phyloP scores from a whole-genome alignment of 176 grass and related monocot species.

The Oryza glumipatula region DNA sequence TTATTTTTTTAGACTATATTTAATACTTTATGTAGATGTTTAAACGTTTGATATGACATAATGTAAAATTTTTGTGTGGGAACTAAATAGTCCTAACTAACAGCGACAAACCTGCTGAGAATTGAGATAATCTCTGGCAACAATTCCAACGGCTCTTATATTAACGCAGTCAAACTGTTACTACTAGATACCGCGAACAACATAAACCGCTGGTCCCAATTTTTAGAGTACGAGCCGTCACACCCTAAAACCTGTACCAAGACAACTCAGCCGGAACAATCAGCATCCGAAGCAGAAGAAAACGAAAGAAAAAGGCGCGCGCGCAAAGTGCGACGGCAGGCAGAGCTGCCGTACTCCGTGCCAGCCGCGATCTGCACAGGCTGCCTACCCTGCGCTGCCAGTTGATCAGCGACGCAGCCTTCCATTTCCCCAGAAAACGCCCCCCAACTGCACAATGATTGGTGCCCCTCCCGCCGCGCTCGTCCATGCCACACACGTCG shows the following conservation, averaged over 20 bases:
- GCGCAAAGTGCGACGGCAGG: conserved; percentile 37
- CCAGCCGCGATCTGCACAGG: conserved; percentile 13
- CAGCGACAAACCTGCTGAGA: too few relatives aligned
- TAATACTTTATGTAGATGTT: too few relatives aligned
- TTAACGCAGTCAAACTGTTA: conserved; percentile 34
- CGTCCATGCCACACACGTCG: conserved; percentile 42
- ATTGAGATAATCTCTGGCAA: too few relatives aligned
- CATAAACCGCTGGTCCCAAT: conserved; percentile 22
- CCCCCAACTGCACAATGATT: conserved; percentile 47
- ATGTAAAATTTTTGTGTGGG: too few relatives aligned
- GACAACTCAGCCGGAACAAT: conserved; percentile 13
- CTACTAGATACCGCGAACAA: background rate
- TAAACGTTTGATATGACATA: too few relatives aligned
- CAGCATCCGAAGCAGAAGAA: conserved; percentile 35
- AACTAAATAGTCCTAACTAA: too few relatives aligned
- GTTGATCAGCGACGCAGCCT: conserved; percentile 4
- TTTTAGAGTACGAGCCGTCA: conserved; percentile 13
- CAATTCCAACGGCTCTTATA: background rate
- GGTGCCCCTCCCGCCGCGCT: conserved; percentile 10
- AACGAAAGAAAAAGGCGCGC: background rate
- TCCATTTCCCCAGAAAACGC: conserved; percentile 30
- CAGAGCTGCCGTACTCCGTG: conserved; percentile 27
- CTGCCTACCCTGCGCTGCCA: background rate
- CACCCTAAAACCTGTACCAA: conserved; percentile 10
- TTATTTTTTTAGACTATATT: too few relatives aligned